Base-by-base conservation (phyloP, 2,329 filamentous ascomycete species). In the Colletotrichum sp. region DNA sequence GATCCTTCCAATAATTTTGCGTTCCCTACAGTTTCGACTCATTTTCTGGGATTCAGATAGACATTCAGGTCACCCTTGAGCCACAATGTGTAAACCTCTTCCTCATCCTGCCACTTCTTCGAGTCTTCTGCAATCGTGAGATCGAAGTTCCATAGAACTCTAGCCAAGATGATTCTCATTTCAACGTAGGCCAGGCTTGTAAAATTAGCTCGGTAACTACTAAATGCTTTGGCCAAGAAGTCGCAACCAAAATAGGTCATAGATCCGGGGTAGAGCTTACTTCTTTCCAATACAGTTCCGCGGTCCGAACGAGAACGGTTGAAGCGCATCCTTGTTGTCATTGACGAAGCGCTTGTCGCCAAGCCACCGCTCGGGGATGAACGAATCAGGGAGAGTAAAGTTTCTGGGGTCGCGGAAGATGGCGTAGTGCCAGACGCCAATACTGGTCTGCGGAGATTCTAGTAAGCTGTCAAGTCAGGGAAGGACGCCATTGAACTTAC, bases 111-210 rank as follows among this genome's bases (percentile, higher is more conserved):
- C 87, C 87, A 88, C 26, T 82, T 76, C 6, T 77, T 30, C 15
- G 77, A 78, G 32, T 82, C 79, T 4, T 85, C 80, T 2, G 81
- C 82, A 28, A 88, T 80, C 36, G 80, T 78, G 71, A 89, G 73
- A 73, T 90, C 88, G 78, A 89, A 90, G 66, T 87, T 87, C 79
- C 83, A 90, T 1, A 58, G 3, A 7, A 61, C 18, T n/a, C 58
- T 32, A n/a, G 26, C 28, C 28, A 61, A n/a, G 12, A 61, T 61
- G 28, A 32, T 34, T 10, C 58, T 28, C 58, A 61, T 61, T n/a
- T 61, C 58, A n/a, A 61, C 28, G 2, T 61, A 61, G 16, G 58
- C 58, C 58, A 32, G 26, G 21, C 21, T 28, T 13, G 18, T 12
- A 60, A 28, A 30, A 26, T 30, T 30, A 60, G 55, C 24, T 28